Evolutionary conservation across 139 green algal species (phyloP).

Genomic region (Chlorella sp.): DNA sequence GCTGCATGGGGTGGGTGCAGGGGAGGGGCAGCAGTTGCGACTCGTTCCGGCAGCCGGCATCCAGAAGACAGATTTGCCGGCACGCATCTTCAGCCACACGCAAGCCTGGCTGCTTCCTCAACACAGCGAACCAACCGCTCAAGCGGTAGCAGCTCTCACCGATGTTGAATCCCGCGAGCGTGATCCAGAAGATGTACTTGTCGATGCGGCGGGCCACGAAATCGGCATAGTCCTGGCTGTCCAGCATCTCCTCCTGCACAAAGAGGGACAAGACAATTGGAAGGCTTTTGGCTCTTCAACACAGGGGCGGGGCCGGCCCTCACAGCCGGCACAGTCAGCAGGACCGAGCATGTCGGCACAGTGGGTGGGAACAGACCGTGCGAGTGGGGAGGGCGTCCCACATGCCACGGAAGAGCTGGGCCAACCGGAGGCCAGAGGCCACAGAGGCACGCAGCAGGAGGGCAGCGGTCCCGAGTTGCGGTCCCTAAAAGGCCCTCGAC

Average conservation of each 20-base stretch:
- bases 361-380: no score
- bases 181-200: constrained; percentile 3
- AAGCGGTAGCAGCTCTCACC: background rate
- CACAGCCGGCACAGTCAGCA: background rate
- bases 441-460: no score
- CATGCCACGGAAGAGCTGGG: no score
- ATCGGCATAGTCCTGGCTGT: constrained; percentile 38
- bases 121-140: background rate
- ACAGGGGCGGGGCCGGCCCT: background rate
- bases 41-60: no score
- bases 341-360: background rate
- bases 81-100: no score
- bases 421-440: no score
- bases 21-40: no score
- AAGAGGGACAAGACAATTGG: background rate
- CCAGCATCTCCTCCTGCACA: constrained; percentile 23
- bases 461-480: no score
- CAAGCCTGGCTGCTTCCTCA: no score
- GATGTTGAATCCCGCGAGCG: background rate
- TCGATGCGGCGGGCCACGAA: constrained; percentile 9
- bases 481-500: no score
- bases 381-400: no score
- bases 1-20: background rate
- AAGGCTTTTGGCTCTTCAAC: background rate
- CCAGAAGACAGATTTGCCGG: background rate